Evolutionary conservation across 257 asterid genomes (phyloP), one percentile per base, ranked within the genome.

Genomic region (Anisodus acutangulus): DNA sequence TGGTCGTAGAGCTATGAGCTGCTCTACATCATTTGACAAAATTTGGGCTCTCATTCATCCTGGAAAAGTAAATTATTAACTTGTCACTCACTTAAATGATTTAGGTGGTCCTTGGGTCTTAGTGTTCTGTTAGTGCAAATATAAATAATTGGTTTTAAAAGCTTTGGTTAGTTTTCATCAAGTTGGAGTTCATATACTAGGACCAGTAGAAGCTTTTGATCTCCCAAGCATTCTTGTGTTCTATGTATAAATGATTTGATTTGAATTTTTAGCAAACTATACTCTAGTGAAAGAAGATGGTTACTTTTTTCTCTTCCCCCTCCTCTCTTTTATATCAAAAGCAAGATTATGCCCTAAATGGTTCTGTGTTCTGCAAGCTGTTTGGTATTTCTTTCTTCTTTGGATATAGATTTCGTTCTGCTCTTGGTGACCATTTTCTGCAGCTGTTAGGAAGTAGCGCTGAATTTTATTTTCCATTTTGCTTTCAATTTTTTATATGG

Each of bases 151-250:
- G 79, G 15, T 19, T 8, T 70, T 70, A 17, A 41, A 69, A 70
- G 57, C 8, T 70, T n/a, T n/a, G 54, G 79, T 43, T 70, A 43
- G 31, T 41, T 70, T 70, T 49, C 79, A 70, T 70, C 57, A 43
- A 70, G 16, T 70, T 43, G 79, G 35, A 54, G 79, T 70, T 70
- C 37, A 70, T 41, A 17, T 43, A 45, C 80, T 45, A n/a, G 80
- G 39, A 43, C 80, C 5, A 19, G 19, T 17, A 43, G 54, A 43
- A 71, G 57, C 57, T 43, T 45, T 71, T 43, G 39, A n/a, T 72
- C 9, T 71, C 57, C 60, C 41, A 72, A 47, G 37, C 79, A 43
- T 9, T 70, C 6, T 43, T 70, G 55, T 41, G 8, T 41, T 69
- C 55, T 69, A 41, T 69, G 78, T 16, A 17, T 9, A 41, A 70